Evolutionary conservation across 1,139 yeast genomes (phyloP), one percentile per base, ranked within the genome.

Genomic region (Diutina neorugosa): DNA sequence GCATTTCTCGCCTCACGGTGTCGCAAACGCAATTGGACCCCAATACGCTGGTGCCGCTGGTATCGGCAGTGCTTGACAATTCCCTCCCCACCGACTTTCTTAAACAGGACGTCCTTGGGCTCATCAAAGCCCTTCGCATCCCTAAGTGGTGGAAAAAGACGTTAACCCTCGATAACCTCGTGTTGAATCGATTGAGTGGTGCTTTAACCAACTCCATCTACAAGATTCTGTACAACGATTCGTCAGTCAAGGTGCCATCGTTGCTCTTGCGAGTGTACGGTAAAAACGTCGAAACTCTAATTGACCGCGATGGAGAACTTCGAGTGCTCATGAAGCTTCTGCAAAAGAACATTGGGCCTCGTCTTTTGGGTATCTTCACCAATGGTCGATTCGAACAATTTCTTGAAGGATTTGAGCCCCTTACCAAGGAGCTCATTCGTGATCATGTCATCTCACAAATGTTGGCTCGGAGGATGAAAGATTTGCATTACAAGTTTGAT

Each of bases 391-490:
- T 93, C 61, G 98, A 93, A 67, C 96, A 90, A 67, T 93, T 84
- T 63, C 71, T 93, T 58, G 86, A 84, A 53, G 87, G 93, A 53
- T 90, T 90, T 40, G 71, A 80, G 55, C 84, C 97, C 1, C 74
- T 93, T 57, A 80, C 82, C 51, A 84, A 81, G 60, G 76, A 78
- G 12, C 89, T 87, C 59, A 80, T 93, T 55, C 77, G 95, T 63
- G 82, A 83, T 58, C 82, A 87, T 57, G 82, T 83, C 23, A 82
- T 87, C 20, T 82, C 93, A 52, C 84, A 85, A 58, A 87, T 88
- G 73, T 84, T 93, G 58, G 97, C 96, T 9, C 82, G 96, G 71
- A 83, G 98, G 70, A 93, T 93, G 98, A 85, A 93, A 62, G 98
- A 93, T 61, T 75, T 93, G 56, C 98, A 93, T 64, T 77, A 77